These are phyloP conservation scores for Rhamnella rubrinervis DNA, from an alignment of 331 rosid species.

Conservation along the genomic window DNA sequence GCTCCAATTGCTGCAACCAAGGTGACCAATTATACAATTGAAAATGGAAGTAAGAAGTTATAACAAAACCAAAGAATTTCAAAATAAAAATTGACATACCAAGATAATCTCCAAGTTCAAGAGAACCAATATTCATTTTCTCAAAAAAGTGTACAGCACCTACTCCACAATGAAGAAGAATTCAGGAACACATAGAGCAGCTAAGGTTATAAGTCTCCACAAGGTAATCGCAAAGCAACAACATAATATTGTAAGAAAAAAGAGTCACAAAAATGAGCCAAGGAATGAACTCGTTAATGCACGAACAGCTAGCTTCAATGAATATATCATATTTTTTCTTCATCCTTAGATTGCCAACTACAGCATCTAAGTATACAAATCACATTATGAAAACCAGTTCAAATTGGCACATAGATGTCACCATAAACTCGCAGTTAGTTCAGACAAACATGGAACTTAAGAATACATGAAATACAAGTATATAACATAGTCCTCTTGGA, in stretches of 20 bases:
- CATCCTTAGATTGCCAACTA: background rate
- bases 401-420: background rate
- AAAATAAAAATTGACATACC: slow-evolving; percentile 40
- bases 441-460: background rate
- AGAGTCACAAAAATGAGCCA: background rate
- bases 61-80: background rate
- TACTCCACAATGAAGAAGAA: slow-evolving; percentile 31
- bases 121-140: slow-evolving; percentile 74
- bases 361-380: background rate
- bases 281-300: background rate
- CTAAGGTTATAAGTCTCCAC: background rate
- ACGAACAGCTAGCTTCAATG: background rate
- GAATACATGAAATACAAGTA: background rate
- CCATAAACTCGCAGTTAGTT: background rate
- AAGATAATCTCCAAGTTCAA: slow-evolving; percentile 81
- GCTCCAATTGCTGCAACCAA: slow-evolving; percentile 87
- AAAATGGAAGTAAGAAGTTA: slow-evolving; percentile 10
- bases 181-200: slow-evolving; percentile 11
- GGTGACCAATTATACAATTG: slow-evolving; percentile 10
- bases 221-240: background rate
- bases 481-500: background rate
- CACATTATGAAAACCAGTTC: background rate
- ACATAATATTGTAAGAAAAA: background rate
- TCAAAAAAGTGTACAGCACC: slow-evolving; percentile 86
- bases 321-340: background rate